A percentile compares a stretch with the other conserved stretches of the same genome.
phyloP scores from a whole-genome alignment of 352 stramenopile genomes.

The Phytophthora cryptogea region DNA sequence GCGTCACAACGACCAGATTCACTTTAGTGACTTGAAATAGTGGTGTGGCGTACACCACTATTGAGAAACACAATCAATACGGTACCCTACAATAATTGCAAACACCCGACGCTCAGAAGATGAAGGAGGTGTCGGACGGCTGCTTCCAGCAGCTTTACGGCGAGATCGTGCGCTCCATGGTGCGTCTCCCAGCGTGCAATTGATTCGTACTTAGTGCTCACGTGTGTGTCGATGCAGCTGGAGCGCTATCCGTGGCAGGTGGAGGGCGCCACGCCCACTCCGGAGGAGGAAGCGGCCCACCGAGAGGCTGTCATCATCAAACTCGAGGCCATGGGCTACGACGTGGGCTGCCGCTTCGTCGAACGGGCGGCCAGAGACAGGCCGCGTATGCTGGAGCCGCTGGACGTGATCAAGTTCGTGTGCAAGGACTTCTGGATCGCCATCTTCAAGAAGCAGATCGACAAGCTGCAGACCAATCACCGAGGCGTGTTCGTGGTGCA shows the following conservation, averaged over 20 bases:
- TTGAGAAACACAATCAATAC: background rate
- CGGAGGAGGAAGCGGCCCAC: slow-evolving; percentile 36
- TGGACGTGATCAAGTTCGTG: slow-evolving; percentile 98
- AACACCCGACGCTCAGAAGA: slow-evolving; percentile 15
- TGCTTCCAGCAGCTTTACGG: slow-evolving; percentile 90
- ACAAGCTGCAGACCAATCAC: slow-evolving; percentile 98
- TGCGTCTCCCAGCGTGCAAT: slow-evolving; percentile 24
- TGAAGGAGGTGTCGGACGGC: slow-evolving; percentile 87
- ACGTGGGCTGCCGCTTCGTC: slow-evolving; percentile 85
- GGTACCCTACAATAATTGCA: background rate
- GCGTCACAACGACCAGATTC: slow-evolving; percentile 17
- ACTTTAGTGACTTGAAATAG: slow-evolving; percentile 16
- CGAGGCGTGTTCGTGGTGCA: slow-evolving; percentile 95
- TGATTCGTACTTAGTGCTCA: background rate
- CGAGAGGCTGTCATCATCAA: slow-evolving; percentile 82
- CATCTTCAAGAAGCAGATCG: slow-evolving; percentile 98
- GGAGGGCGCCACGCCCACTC: slow-evolving; percentile 26
- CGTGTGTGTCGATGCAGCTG: slow-evolving; percentile 40
- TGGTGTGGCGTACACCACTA: background rate
- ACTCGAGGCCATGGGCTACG: slow-evolving; percentile 86
- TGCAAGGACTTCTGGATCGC: slow-evolving; percentile 98
- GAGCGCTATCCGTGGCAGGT: slow-evolving; percentile 61
- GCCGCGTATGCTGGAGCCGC: slow-evolving; percentile 82
- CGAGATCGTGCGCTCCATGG: slow-evolving; percentile 87
- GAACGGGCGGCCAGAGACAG: slow-evolving; percentile 75